These are phyloP conservation scores for Strobilomyces dryophilus DNA, from an alignment of 768 basidiomycete species.

Conservation along the genomic window DNA sequence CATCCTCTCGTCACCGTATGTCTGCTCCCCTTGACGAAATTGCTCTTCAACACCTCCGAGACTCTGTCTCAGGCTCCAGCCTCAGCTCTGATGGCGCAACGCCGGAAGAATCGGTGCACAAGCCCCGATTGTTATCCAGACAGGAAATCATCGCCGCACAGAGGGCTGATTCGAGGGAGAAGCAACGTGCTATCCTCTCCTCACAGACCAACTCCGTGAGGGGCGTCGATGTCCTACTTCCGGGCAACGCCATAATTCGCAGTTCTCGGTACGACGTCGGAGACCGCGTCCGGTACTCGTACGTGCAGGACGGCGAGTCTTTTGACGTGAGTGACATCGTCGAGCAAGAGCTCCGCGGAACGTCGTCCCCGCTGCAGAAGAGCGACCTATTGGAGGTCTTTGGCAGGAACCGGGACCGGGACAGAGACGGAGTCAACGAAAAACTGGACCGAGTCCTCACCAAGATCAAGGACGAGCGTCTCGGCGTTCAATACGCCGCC, in stretches of 20 bases:
- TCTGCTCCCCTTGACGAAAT: conserved; percentile 83
- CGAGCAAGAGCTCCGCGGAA: conserved; percentile 80
- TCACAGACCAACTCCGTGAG: conserved; percentile 81
- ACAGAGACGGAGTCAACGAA: conserved; percentile 60
- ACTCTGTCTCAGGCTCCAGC: conserved; percentile 58
- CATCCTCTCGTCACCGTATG: conserved; percentile 63
- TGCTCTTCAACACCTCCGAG: conserved; percentile 67
- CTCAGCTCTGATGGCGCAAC: conserved; percentile 42
- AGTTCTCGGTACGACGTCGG: conserved; percentile 71
- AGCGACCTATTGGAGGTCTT: conserved; percentile 67
- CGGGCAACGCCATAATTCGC: conserved; percentile 80
- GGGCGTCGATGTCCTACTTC: conserved; percentile 85
- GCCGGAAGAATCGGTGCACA: conserved; percentile 31
- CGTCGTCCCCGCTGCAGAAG: conserved; percentile 26
- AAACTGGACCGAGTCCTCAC: conserved; percentile 71
- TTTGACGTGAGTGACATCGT: conserved; percentile 93
- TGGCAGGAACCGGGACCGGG: conserved; percentile 52
- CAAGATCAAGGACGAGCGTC: conserved; percentile 67
- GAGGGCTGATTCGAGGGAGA: conserved; percentile 79
- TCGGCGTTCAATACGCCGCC: conserved; percentile 28
- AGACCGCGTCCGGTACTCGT: conserved; percentile 87
- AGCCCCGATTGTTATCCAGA: conserved; percentile 48
- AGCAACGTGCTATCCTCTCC: conserved; percentile 79
- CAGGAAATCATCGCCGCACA: conserved; percentile 95
- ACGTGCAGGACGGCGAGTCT: conserved; percentile 88